phyloP scores from a whole-genome alignment of 2,329 filamentous ascomycete species.

The Beauveria sp. region DNA sequence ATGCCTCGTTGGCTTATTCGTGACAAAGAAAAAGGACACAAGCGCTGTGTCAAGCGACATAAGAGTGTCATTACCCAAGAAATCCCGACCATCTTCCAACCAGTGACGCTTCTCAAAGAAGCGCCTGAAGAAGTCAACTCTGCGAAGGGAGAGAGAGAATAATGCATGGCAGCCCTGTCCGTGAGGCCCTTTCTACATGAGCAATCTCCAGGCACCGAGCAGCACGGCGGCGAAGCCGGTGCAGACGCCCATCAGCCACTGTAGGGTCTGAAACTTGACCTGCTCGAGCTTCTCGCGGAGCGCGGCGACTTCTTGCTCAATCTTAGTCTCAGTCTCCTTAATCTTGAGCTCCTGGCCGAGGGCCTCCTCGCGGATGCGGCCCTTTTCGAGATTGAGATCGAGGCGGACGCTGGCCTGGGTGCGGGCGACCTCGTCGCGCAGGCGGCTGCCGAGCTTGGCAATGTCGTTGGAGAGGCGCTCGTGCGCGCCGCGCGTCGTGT shows the following conservation, averaged over 20 bases:
- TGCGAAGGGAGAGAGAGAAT: neutral
- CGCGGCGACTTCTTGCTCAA: conserved; percentile 92
- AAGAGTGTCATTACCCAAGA: neutral
- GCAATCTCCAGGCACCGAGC: conserved; percentile 61
- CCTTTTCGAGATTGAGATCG: conserved; percentile 94
- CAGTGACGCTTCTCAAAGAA: neutral
- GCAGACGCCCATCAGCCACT: conserved; percentile 90
- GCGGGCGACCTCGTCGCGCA: conserved; percentile 88
- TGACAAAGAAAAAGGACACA: neutral
- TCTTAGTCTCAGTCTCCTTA: conserved; percentile 96
- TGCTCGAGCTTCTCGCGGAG: conserved; percentile 87
- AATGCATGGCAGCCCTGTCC: neutral
- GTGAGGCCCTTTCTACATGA: conserved; percentile 42
- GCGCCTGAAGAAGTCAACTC: neutral
- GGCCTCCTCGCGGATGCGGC: conserved; percentile 89
- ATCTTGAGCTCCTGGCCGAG: conserved; percentile 96
- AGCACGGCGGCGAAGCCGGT: conserved; percentile 60
- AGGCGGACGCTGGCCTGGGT: conserved; percentile 89
- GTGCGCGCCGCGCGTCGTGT: conserved; percentile 80
- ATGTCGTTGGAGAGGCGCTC: conserved; percentile 92
- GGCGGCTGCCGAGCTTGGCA: conserved; percentile 79
- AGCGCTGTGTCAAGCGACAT: neutral
- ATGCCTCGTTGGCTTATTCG: neutral
- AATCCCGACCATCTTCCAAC: neutral
- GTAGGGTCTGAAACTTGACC: conserved; percentile 95